A percentile compares a stretch with the other conserved stretches of the same genome.
Conservation (phyloP, 805 yeast genomes). For the Zygotorulaspora danielsina region DNA sequence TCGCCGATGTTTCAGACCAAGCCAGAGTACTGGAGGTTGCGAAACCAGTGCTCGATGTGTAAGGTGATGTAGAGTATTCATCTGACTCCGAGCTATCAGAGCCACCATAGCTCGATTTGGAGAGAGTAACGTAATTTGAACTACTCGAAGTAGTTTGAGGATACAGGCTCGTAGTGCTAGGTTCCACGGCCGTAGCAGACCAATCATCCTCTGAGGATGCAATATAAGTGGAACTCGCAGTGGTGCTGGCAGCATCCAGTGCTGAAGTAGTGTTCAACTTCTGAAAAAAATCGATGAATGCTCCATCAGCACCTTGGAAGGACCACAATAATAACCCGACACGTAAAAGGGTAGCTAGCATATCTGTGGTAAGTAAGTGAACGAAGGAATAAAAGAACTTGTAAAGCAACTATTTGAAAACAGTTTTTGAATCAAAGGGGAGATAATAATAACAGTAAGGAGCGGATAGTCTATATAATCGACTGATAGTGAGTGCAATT, state of each 20-base stretch:
- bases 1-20: no score
- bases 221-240: no score
- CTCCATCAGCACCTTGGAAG: background rate
- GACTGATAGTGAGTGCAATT: background rate
- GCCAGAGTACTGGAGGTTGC: no score
- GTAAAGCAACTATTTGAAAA: background rate
- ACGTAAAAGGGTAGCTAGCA: background rate
- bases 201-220: background rate
- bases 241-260: background rate
- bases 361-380: background rate
- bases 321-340: background rate
- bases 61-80: no score
- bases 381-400: background rate
- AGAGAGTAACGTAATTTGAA: no score
- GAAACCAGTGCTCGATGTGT: no score
- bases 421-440: background rate
- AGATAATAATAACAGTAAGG: background rate
- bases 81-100: no score
- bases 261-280: background rate
- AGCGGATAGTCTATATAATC: background rate
- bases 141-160: background rate
- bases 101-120: no score
- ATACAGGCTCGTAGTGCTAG: background rate
- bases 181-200: background rate
- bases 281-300: conserved; percentile 2